phyloP scores from a whole-genome alignment of 176 grass and related monocot genomes.

The Carex scoparia region DNA sequence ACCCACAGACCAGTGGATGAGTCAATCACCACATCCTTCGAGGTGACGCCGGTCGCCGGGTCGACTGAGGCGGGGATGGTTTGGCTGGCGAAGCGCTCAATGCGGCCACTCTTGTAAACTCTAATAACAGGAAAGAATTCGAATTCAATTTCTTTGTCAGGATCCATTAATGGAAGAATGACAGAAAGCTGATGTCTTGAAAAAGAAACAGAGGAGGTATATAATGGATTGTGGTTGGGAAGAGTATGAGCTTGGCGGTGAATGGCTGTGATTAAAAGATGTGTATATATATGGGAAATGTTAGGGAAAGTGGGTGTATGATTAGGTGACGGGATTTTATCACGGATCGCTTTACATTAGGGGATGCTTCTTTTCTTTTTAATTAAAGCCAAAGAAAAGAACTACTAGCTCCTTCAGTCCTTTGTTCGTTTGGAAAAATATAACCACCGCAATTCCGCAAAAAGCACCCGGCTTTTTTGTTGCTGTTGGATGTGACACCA shows the following conservation, averaged over 20 bases:
- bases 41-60: constrained; percentile 35
- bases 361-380: background rate
- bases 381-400: background rate
- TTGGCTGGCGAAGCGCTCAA: constrained; percentile 34
- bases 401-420: background rate
- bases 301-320: background rate
- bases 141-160: constrained; percentile 44
- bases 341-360: background rate
- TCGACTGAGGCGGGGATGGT: constrained; percentile 45
- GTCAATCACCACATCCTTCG: constrained; percentile 59
- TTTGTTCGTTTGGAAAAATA: background rate
- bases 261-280: background rate
- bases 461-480: background rate
- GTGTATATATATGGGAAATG: background rate
- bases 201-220: background rate
- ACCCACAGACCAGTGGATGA: constrained; percentile 42
- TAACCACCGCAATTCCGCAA: background rate
- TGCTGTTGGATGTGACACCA: background rate
- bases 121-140: constrained; percentile 48
- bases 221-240: background rate
- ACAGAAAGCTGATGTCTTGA: background rate
- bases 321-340: background rate
- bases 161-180: constrained; percentile 11
- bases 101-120: constrained; percentile 62
- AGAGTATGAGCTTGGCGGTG: background rate